Base-by-base conservation (phyloP, 208 protist genomes). In the Tetramitus jugosus region DNA sequence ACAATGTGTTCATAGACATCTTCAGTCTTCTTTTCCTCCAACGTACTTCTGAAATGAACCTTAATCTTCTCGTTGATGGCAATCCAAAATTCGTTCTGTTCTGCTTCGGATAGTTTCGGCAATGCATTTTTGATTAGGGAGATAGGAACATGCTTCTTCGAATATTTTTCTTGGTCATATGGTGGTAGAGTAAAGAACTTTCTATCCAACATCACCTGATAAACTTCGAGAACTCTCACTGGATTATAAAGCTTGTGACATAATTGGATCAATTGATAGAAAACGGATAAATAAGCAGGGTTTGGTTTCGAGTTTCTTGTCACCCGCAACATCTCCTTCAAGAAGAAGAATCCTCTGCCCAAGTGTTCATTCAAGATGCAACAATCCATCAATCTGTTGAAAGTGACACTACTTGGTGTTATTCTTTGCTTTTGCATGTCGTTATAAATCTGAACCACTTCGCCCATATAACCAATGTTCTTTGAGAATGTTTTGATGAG, bases 381-480 rank as follows among this genome's bases (percentile, higher is more conserved):
- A 0, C 23, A 17, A 45, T 69, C 43, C 37, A 69, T 2, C 23
- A 69, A 37, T 13, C 23, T 17, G 29, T 17, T 17, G 33, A 45
- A 69, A 2, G 31, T 39, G 3, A n/a, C 31, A 10, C 37, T 10
- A 37, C 43, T 69, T 42, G 13, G 14, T 29, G 37, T 39, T 17
- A 37, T 69, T 20, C 39, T 29, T 69, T 10, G 10, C 39, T 43
- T 69, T 13, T 40, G 37, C 62, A 69, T 69, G 13, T 69, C 62
- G 33, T 69, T 39, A 40, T 69, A 69, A 29, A 69, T n/a, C 43
- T 69, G 62, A 42, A 69, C 26, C 13, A 37, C 62, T 26, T 69
- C 62, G 43, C 62, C 62, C 4, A 69, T 45, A 29, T 69, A 29
- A n/a, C 8, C 33, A n/a, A 20, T 37, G 8, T 69, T n/a, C n/a